Evolutionary conservation across 2,329 filamentous ascomycete genomes (phyloP).

Genomic region (Stachybotrys chartarum): DNA sequence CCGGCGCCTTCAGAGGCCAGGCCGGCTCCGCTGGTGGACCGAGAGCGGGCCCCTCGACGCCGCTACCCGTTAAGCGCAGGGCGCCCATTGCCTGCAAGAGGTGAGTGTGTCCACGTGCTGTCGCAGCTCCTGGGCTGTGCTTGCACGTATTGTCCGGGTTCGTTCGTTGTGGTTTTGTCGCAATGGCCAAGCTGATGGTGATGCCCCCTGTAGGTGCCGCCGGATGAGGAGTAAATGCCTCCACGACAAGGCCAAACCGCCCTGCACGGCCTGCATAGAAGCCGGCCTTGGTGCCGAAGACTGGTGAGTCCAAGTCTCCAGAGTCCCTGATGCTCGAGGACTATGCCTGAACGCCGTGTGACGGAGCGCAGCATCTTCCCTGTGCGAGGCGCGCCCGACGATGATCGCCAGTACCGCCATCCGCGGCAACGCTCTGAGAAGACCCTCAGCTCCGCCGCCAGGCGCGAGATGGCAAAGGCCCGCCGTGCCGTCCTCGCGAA

Average conservation of each 20-base stretch:
- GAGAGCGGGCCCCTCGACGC: not conserved
- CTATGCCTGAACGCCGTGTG: conserved; percentile 2
- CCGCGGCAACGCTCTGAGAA: conserved; percentile 44
- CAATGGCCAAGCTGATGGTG: no score
- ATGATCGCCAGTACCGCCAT: conserved; percentile 49
- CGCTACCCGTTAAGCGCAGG: conserved; percentile 34
- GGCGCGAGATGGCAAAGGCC: conserved; percentile 28
- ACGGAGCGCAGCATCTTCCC: conserved; percentile 37
- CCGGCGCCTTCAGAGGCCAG: not conserved
- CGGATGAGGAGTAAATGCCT: conserved; percentile 50
- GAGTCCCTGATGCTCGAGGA: not conserved
- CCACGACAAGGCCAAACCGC: conserved; percentile 39
- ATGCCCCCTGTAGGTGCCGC: conserved; percentile 34
- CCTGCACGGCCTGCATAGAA: conserved; percentile 44
- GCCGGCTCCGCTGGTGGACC: not conserved
- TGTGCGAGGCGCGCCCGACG: conserved; percentile 43
- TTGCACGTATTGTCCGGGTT: no score
- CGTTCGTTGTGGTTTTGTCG: no score
- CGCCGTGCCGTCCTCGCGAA: conserved; percentile 24
- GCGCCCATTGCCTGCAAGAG: conserved; percentile 46
- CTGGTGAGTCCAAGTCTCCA: conserved; percentile 32
- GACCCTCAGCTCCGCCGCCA: conserved; percentile 16
- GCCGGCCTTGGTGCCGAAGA: conserved; percentile 40
- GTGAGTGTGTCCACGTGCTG: conserved; percentile 21
- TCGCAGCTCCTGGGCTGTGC: no score